Conservation (phyloP, 441 rosid genomes). For the Bocquillonia castaneifolia region DNA sequence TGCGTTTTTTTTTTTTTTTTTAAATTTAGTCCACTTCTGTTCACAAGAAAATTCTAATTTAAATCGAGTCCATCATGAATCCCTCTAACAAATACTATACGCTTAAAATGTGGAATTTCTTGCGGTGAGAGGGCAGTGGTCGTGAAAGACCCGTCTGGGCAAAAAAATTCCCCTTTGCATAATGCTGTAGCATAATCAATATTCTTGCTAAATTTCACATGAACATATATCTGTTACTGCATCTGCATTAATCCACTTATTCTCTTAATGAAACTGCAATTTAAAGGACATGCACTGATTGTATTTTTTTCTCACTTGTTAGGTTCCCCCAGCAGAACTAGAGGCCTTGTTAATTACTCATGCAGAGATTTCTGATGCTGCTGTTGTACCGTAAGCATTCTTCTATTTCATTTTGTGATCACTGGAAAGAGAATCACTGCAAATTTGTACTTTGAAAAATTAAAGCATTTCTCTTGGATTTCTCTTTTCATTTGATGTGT, state of each 20-base stretch:
- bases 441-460: not conserved
- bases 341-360: conserved; percentile 81
- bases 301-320: not conserved
- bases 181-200: not conserved
- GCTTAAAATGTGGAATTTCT: too few species aligned
- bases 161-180: not conserved
- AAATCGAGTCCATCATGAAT: too few species aligned
- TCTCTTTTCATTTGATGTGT: not conserved
- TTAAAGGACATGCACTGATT: not conserved
- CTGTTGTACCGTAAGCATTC: conserved; percentile 73
- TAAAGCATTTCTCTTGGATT: too few species aligned
- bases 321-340: conserved; percentile 94
- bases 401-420: not conserved
- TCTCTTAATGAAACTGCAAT: not conserved
- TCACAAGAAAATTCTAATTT: too few species aligned
- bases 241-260: too few species aligned
- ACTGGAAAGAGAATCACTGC: not conserved
- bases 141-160: too few species aligned
- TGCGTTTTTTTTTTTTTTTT: not conserved
- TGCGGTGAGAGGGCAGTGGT: too few species aligned
- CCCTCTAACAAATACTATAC: too few species aligned
- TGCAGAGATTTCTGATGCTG: conserved; percentile 67
- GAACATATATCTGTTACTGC: not conserved
- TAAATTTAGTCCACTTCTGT: not conserved
- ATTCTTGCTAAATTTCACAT: too few species aligned